phyloP scores from a whole-genome alignment of 805 yeast species.

The Ogataea allantospora region DNA sequence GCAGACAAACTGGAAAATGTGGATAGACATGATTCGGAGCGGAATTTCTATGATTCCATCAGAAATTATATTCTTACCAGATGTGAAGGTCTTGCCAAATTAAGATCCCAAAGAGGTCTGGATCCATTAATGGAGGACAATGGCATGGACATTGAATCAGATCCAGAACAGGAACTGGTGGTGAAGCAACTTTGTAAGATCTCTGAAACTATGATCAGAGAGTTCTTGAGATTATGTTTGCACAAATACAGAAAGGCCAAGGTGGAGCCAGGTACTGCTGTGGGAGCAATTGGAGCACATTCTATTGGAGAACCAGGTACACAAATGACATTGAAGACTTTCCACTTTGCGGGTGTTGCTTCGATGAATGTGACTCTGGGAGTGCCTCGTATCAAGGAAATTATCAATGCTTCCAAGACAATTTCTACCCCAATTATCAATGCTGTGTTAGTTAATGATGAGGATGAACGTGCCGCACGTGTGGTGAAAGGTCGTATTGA shows the following conservation, averaged over 20 bases:
- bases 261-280: conserved; percentile 99
- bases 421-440: conserved; percentile 97
- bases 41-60: conserved; percentile 77
- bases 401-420: conserved; percentile 92
- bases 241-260: conserved; percentile 82
- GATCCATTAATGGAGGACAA: conserved; percentile 39
- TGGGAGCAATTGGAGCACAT: conserved; percentile 99
- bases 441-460: conserved; percentile 87
- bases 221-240: conserved; percentile 74
- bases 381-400: conserved; percentile 99
- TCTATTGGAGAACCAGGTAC: conserved; percentile 99
- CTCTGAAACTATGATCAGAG: conserved; percentile 54
- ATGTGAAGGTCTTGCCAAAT: conserved; percentile 52
- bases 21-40: conserved; percentile 85
- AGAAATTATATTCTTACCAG: conserved; percentile 59
- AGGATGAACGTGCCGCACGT: conserved; percentile 96
- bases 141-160: conserved; percentile 28
- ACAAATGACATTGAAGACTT: conserved; percentile 85
- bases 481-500: conserved; percentile 97
- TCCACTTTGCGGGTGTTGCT: conserved; percentile 97
- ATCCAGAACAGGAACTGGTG: conserved; percentile 38
- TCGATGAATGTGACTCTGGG: conserved; percentile 98
- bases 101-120: conserved; percentile 55
- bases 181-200: conserved; percentile 68
- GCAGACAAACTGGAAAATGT: conserved; percentile 57